Evolutionary conservation across 2,329 filamentous ascomycete species (phyloP).

Genomic region (Penicillium fuscoglaucum): DNA sequence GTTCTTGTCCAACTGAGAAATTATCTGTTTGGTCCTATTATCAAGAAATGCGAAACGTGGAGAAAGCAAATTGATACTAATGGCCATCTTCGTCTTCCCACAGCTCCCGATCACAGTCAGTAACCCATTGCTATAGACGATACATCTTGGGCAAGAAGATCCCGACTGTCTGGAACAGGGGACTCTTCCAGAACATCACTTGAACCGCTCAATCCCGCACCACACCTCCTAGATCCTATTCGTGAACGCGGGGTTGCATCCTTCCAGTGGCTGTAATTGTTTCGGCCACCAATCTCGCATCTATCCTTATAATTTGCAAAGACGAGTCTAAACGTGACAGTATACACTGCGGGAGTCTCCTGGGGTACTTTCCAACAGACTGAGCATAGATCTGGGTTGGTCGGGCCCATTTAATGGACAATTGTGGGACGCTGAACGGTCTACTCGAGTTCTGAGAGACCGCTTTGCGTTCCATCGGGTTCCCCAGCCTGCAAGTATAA

Average conservation of each 20-base stretch:
- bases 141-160: background rate
- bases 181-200: background rate
- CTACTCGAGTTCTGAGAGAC: constrained; percentile 50
- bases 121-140: constrained; percentile 13
- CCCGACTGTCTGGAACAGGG: background rate
- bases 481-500: constrained; percentile 42
- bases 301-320: background rate
- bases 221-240: background rate
- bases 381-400: constrained; percentile 18
- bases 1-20: background rate
- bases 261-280: constrained; percentile 5
- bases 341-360: background rate
- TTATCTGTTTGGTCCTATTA: background rate
- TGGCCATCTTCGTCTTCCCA: constrained; percentile 3
- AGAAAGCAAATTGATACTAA: constrained; percentile 14
- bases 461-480: constrained; percentile 55
- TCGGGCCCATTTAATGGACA: constrained; percentile 40
- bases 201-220: background rate
- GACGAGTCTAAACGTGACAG: background rate
- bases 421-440: constrained; percentile 53
- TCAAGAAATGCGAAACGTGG: too few species aligned
- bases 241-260: constrained; percentile 16
- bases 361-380: background rate
- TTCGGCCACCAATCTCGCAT: background rate
- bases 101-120: constrained; percentile 14